Base-by-base conservation (phyloP, 78 protist genomes). In the Mastigamoeba balamuthi region DNA sequence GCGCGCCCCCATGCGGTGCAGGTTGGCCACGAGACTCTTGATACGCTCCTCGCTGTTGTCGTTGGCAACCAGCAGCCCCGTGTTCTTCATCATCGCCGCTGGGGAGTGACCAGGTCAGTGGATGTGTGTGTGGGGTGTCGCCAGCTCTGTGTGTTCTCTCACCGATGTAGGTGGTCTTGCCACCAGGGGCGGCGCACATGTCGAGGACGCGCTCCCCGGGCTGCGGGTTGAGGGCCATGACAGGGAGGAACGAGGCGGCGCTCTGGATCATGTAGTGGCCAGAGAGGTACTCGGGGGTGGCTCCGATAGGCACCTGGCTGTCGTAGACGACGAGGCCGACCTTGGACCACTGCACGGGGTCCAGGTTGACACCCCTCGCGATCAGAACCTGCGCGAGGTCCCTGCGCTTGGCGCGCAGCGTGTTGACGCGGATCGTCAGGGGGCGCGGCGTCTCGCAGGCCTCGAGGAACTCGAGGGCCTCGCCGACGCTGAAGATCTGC, bases 171-270 rank as follows among this genome's bases (percentile, higher is more conserved):
- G 97, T 79, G 0, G 99, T 94, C 91, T 98, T 98, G 53, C 99
- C 99, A 64, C 99, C 99, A 3, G 99, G 99, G 5, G 99, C 97
- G 0, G 98, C 94, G 1, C 92, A 74, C 98, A 97, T 91, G 77
- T 97, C 99, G 9, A 98, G 90, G 27, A 94, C 75, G 25, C 80
- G 78, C 82, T 94, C 97, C 33, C 65, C 27, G 37, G 80, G 94
- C 63, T 85, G 91, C 7, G 99, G 98, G 1, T 72, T 96, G 28
- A 94, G 76, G 3, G 99, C 97, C 58, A 96, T 74, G 25, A 94
- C 97, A 2, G 99, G 98, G 6, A 94, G 65, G 88, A 96, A 90
- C 1, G 99, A 97, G 6, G 98, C 74, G 23, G 99, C 99, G 38
- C 87, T 52, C 84, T 98, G 99, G 29, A 75, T 81, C 81, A 96